Conservation (phyloP, 2,329 filamentous ascomycete genomes). For the Neonectria punicea region DNA sequence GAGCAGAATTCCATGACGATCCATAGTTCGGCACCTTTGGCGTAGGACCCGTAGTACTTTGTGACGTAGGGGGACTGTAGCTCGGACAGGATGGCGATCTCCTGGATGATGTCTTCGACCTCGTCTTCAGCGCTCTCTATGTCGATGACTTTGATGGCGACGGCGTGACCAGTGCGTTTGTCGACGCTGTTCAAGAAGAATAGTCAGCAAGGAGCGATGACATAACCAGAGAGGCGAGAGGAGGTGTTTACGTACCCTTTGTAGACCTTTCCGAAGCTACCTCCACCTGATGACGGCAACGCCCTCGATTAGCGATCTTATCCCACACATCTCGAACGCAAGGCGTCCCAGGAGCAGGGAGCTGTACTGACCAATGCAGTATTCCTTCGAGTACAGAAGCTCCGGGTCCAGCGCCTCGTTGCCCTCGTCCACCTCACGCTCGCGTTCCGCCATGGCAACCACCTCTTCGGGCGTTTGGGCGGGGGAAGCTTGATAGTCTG, state of each 20-base stretch:
- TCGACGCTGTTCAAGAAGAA: conserved; percentile 73
- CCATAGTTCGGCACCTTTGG: conserved; percentile 96
- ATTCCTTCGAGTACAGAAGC: conserved; percentile 91
- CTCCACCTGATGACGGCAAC: conserved; percentile 72
- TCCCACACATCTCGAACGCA: not conserved
- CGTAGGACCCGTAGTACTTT: conserved; percentile 96
- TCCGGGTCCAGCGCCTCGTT: conserved; percentile 80
- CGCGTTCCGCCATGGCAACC: conserved; percentile 58
- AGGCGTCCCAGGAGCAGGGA: conserved; percentile 11
- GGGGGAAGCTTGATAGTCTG: not conserved
- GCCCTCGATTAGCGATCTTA: conserved; percentile 29
- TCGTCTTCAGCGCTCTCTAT: conserved; percentile 99
- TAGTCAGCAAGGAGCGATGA: conserved; percentile 16
- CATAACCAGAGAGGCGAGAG: not conserved
- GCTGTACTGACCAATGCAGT: conserved; percentile 76
- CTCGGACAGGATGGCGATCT: conserved; percentile 96
- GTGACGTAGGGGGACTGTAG: conserved; percentile 96
- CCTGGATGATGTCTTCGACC: conserved; percentile 98
- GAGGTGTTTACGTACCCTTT: conserved; percentile 74
- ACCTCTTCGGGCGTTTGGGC: not conserved
- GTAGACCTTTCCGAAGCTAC: conserved; percentile 98
- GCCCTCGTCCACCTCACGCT: conserved; percentile 57
- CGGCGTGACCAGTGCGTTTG: conserved; percentile 89
- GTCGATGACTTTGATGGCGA: conserved; percentile 98
- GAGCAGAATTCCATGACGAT: conserved; percentile 99